These are phyloP conservation scores for Phyllachora maydis DNA, from an alignment of 2,329 filamentous ascomycete genomes.

Conservation along the genomic window DNA sequence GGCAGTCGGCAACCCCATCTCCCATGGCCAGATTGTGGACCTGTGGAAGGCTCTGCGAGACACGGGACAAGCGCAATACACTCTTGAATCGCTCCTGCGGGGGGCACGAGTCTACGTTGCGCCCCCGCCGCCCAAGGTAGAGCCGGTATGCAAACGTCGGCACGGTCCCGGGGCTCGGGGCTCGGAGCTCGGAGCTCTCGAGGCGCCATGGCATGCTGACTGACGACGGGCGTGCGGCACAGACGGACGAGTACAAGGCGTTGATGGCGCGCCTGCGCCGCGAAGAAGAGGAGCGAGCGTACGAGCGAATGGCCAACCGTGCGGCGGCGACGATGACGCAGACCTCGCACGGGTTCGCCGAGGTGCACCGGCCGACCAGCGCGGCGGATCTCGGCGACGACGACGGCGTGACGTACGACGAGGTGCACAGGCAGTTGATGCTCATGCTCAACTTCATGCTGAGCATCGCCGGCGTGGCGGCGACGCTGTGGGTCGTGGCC, in stretches of 20 bases:
- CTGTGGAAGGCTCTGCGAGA: constrained; percentile 32
- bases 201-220: not conserved
- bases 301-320: constrained; percentile 60
- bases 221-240: not conserved
- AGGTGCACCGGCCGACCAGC: constrained; percentile 24
- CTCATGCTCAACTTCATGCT: constrained; percentile 81
- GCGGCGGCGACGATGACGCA: constrained; percentile 28
- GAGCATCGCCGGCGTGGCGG: constrained; percentile 62
- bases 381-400: constrained; percentile 23
- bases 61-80: constrained; percentile 13
- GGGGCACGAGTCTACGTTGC: constrained; percentile 54
- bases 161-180: too few relatives aligned
- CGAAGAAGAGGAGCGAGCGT: constrained; percentile 64
- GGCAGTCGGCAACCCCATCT: constrained; percentile 43
- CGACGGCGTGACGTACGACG: constrained; percentile 45
- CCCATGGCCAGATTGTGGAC: constrained; percentile 46
- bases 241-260: constrained; percentile 68
- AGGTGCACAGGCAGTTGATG: constrained; percentile 62
- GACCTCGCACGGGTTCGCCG: constrained; percentile 30
- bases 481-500: constrained; percentile 58
- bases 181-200: not conserved
- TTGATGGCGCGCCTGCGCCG: constrained; percentile 71
- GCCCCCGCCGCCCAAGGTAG: constrained; percentile 61
- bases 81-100: constrained; percentile 49
- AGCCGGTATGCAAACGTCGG: too few relatives aligned